Conservation (phyloP, 2,329 filamentous ascomycete genomes). For the Xylariales sp. region DNA sequence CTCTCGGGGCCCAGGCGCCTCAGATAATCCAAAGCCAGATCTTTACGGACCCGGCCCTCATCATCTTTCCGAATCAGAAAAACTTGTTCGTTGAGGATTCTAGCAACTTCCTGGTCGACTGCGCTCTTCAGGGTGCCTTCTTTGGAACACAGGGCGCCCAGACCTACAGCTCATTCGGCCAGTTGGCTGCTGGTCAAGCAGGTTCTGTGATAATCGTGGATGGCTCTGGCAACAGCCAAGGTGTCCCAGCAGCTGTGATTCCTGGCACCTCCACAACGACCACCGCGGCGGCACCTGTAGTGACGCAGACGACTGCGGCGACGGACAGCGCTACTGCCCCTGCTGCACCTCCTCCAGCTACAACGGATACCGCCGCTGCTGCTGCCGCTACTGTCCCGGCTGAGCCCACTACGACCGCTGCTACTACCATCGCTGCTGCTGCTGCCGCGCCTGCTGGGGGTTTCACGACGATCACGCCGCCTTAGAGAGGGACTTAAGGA, state of each 20-base stretch:
- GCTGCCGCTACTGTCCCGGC: neutral
- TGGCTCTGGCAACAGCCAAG: neutral
- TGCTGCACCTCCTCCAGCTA: neutral
- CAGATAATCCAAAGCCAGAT: slow-evolving; percentile 21
- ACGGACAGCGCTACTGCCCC: neutral
- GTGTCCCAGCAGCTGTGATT: neutral
- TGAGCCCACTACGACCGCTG: neutral
- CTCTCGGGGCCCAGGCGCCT: slow-evolving; percentile 22
- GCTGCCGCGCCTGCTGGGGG: neutral
- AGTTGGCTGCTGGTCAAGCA: slow-evolving; percentile 9
- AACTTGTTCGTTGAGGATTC: slow-evolving; percentile 29
- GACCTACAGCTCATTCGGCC: slow-evolving; percentile 22
- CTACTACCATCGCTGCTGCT: neutral
- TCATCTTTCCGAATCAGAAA: slow-evolving; percentile 28
- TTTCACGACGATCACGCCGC: no score
- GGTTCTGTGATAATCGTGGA: slow-evolving; percentile 4
- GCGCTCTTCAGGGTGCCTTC: slow-evolving; percentile 17
- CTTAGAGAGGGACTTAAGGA: no score
- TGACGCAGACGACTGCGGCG: neutral
- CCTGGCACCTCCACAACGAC: neutral
- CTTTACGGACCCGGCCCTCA: slow-evolving; percentile 31
- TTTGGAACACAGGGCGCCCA: slow-evolving; percentile 20
- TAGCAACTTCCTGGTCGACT: slow-evolving; percentile 24
- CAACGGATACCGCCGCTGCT: neutral
- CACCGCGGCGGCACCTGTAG: neutral